Evolutionary conservation across 2,329 filamentous ascomycete species (phyloP), one percentile per base, ranked within the genome.

Genomic region (Nemania sp.): DNA sequence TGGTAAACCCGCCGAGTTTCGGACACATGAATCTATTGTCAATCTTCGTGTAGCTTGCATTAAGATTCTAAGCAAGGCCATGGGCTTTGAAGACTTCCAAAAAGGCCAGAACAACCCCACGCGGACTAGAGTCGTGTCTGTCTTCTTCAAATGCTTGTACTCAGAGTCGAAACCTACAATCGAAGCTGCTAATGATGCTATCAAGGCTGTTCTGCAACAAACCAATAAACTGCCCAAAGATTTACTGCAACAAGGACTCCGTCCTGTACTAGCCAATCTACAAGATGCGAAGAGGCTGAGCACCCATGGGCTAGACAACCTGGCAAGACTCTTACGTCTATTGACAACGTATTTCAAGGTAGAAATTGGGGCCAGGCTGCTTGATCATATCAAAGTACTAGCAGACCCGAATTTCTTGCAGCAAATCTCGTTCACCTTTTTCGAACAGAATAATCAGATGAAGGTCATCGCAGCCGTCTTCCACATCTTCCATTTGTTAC

Each of bases 311-410:
- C 84, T 99, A 4, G 94, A 98, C 77, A 97, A 97, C 27, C 84
- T 99, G 35, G 94, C 94, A 20, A 90, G 95, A 45, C 85, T 99
- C 1, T 82, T 99, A 68, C 95, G 96, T 71, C 85, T 99, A 1
- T 84, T 99, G 20, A 99, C 95, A 0, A 98, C 96, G 67, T 99
- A 99, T 79, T 99, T 99, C 82, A 99, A 99, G 81, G 94, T 98
- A 0, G 96, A 99, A 78, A 99, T 99, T 62, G 97, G 96, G 6
- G 89, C 93, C 24, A 89, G 96, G 26, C 82, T 99, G n/a, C 85
- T 99, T 10, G 95, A 98, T 71, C 96, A 99, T 75, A 92, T 98
- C 80, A 95, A 95, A 77, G 88, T 91, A 11, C 94, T 99, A 71
- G 94, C 95, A 0, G 94, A 98, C 66, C 88, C 92, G 2, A 86